Base-by-base conservation (phyloP, 208 protist genomes). In the Crithidia brevicula region DNA sequence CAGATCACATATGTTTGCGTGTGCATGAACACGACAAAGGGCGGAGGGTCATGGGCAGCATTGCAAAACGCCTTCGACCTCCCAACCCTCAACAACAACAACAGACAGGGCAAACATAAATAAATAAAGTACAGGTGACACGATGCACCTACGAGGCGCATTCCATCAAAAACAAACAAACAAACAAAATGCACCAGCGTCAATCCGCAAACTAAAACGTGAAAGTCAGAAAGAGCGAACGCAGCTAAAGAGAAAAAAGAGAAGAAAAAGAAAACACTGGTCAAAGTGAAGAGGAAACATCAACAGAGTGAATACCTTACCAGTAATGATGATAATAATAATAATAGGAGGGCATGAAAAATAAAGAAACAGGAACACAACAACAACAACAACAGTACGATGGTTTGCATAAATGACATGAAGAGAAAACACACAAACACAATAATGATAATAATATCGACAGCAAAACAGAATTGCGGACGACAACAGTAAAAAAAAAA, bases 41-140 rank as follows among this genome's bases (percentile, higher is more conserved):
- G 3, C 4, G 4, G 46, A 51, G n/a, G n/a, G n/a, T n/a, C n/a
- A n/a, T n/a, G n/a, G n/a, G n/a, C n/a, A n/a, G n/a, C n/a, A n/a
- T n/a, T n/a, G n/a, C n/a, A n/a, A n/a, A n/a, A n/a, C n/a, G n/a
- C n/a, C n/a, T n/a, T n/a, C n/a, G n/a, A n/a, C n/a, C n/a, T n/a
- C n/a, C n/a, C n/a, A n/a, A n/a, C n/a, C n/a, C n/a, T n/a, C n/a
- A n/a, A n/a, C n/a, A 51, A 28, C 23, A 28, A 51, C 23, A 38
- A 53, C 20, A 66, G 6, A 49, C 16, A 54, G 8, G 27, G 50
- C 6, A 54, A 54, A 16, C 27, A 36, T 54, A 49, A 43, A 42
- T 34, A 45, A 40, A 33, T 3, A 63, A 53, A 53, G 34, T n/a
- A n/a, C n/a, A n/a, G n/a, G n/a, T n/a, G n/a, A n/a, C n/a, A n/a